Evolutionary conservation across 768 basidiomycete genomes (phyloP), one percentile per base, ranked within the genome.

Genomic region (Gloeostereum incarnatum): DNA sequence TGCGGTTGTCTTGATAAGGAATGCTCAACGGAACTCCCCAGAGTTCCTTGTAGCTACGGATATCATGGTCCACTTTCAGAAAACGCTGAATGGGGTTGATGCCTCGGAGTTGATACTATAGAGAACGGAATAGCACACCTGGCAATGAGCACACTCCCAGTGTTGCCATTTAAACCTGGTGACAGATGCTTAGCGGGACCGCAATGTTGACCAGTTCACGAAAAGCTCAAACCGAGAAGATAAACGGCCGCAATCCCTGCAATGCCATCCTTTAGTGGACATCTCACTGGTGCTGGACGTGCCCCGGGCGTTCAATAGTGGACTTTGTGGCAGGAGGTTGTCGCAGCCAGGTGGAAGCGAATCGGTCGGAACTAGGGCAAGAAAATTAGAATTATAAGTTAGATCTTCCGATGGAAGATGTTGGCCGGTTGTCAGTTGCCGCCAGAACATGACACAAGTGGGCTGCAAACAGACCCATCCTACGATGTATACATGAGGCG

Each of bases 191-290:
- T 35, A 27, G 24, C 47, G 41, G 45, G 25, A 5, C 19, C 20
- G 8, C 25, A 16, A 3, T 26, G 11, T 25, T 14, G 22, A 40
- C 27, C 16, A 17, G 16, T 18, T 19, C 22, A 13, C n/a, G n/a
- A n/a, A 21, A 38, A 16, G 36, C 31, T 49, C 67, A 34, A 42
- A 86, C 85, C 85, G 71, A 61, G 75, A 77, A 6, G 84, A 83
- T 27, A 89, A 56, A 18, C 83, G 70, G 20, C 87, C 86, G 48
- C 87, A 90, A 6, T 53, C 41, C 13, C 39, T 44, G 51, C 87
- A 90, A 50, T 84, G 80, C 63, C 75, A 77, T 1, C 86, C 86
- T 47, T 72, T 71, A 11, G 68, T 75, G 45, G 71, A 80, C 4
- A 64, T 60, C 43, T 72, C 73, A 3, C 65, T 62, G 3, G 78